Conservation (phyloP, 495 filamentous ascomycete species). For the Extremus antarcticus region DNA sequence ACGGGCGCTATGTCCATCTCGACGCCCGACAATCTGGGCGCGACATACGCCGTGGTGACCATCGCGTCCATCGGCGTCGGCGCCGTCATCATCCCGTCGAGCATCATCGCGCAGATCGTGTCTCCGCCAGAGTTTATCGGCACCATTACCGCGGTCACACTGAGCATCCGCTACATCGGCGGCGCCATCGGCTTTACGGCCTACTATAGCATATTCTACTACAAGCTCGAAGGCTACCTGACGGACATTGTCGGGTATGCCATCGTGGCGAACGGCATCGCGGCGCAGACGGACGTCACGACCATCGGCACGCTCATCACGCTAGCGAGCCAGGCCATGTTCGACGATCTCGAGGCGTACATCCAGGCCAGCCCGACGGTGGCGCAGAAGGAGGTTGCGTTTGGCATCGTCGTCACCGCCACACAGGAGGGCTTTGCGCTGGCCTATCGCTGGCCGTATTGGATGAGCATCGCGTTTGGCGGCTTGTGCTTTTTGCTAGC, state of each 20-base stretch:
- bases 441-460: conserved; percentile 51
- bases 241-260: conserved; percentile 30
- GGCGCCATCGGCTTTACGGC: conserved; percentile 24
- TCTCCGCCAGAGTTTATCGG: conserved; percentile 63
- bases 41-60: conserved; percentile 50
- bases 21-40: conserved; percentile 45
- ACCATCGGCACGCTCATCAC: conserved; percentile 39
- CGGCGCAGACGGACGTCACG: conserved; percentile 32
- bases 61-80: conserved; percentile 61
- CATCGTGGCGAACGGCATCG: conserved; percentile 41
- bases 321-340: conserved; percentile 45
- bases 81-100: conserved; percentile 63
- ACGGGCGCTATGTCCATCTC: conserved; percentile 52
- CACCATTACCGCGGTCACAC: conserved; percentile 53
- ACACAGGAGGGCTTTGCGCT: conserved; percentile 51
- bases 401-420: conserved; percentile 43
- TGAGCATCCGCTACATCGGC: conserved; percentile 25
- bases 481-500: no score
- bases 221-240: conserved; percentile 16
- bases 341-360: conserved; percentile 38
- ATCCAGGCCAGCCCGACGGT: conserved; percentile 1
- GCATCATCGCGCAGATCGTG: conserved; percentile 59
- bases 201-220: conserved; percentile 23
- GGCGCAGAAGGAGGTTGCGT: conserved; percentile 10
- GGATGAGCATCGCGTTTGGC: conserved; percentile 25